Base-by-base conservation (phyloP, 768 basidiomycete genomes). In the Cystoderma amianthinum region DNA sequence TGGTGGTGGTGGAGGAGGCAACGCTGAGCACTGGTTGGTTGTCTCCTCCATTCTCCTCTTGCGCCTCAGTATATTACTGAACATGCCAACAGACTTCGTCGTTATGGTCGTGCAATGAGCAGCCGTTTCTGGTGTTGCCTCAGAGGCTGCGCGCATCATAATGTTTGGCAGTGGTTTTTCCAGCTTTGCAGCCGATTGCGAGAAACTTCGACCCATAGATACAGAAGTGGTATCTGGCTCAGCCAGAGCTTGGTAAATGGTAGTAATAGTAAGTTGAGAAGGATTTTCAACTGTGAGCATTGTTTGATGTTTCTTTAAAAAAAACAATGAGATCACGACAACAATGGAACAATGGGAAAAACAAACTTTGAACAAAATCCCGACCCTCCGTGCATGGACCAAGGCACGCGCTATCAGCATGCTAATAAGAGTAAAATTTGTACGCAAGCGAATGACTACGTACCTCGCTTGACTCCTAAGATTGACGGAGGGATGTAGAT, bases 331-430 rank as follows among this genome's bases (percentile, higher is more conserved):
- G 45, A 20, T 28, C 40, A 22, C 44, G 45, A 24, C 42, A 33
- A 50, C 44, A 44, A 49, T 44, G 47, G 48, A 44, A 51, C 53
- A 51, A 55, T 54, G 36, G 36, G 20, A 44, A 37, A 38, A 49
- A 52, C 55, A 42, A 42, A 72, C 74, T 59, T 68, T 69, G 50
- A 74, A 71, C 37, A 70, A 55, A 20, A 59, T 59, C 13, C 69
- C 69, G 41, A 75, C 52, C 6, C 71, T 63, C 39, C 72, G 64
- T 10, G 73, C 69, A 48, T 73, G 68, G 7, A 74, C 71, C 21
- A 73, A 58, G 3, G 64, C 64, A 25, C 68, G 62, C 11, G 73
- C 74, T 74, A 43, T 48, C 38, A 40, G 19, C 41, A 45, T 42
- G 30, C 20, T 48, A 9, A 35, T 19, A 44, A 42, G 36, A 36